Conservation (phyloP, 495 filamentous ascomycete genomes). For the Antarctomyces pellizariae region DNA sequence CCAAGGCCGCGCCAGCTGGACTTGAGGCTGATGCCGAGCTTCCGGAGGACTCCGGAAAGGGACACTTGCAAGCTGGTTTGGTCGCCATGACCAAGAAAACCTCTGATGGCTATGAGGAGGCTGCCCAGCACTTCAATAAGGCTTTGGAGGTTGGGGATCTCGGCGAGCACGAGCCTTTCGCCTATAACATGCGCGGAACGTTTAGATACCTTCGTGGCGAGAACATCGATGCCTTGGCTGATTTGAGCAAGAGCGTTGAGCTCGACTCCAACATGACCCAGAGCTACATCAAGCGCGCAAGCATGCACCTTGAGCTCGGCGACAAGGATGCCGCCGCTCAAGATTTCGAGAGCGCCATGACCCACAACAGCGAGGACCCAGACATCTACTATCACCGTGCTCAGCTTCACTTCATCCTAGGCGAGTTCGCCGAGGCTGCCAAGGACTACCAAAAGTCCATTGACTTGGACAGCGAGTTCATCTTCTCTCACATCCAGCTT, state of each 20-base stretch:
- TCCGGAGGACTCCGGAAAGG: slow-evolving; percentile 55
- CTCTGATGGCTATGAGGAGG: slow-evolving; percentile 71
- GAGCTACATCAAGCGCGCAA: slow-evolving; percentile 95
- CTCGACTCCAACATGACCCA: slow-evolving; percentile 71
- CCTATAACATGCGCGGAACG: slow-evolving; percentile 88
- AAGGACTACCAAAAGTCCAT: slow-evolving; percentile 99
- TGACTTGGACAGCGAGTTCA: slow-evolving; percentile 82
- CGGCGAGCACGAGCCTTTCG: slow-evolving; percentile 63
- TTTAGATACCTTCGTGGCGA: slow-evolving; percentile 85
- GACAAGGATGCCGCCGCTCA: slow-evolving; percentile 66
- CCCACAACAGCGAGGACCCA: slow-evolving; percentile 69
- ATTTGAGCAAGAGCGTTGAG: slow-evolving; percentile 80
- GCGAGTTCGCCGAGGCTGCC: slow-evolving; percentile 76
- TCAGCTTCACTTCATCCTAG: slow-evolving; percentile 93
- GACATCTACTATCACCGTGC: slow-evolving; percentile 99
- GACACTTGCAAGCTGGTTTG: slow-evolving; percentile 62
- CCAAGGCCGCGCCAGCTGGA: slow-evolving; percentile 52
- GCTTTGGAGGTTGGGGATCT: slow-evolving; percentile 60
- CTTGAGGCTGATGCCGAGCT: slow-evolving; percentile 60
- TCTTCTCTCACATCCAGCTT: slow-evolving; percentile 98
- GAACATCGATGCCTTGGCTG: slow-evolving; percentile 53
- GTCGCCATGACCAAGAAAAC: slow-evolving; percentile 64
- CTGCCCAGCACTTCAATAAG: slow-evolving; percentile 62
- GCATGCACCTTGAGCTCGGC: slow-evolving; percentile 89
- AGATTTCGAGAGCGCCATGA: slow-evolving; percentile 72